Base-by-base conservation (phyloP, 2,329 filamentous ascomycete species). In the Cladosporium oxysporum region DNA sequence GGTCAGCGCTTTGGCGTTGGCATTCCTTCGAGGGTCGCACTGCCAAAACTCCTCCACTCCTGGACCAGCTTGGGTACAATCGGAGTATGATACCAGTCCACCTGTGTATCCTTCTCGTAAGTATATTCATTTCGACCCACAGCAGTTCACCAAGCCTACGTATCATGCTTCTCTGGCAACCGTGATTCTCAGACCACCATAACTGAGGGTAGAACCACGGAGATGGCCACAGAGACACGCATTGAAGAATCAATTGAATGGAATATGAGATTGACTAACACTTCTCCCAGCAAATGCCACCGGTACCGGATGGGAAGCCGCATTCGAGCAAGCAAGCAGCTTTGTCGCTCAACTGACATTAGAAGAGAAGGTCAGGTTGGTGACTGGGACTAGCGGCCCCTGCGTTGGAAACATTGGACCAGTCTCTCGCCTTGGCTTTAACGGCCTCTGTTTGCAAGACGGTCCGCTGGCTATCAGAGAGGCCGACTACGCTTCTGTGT, bases 391-490 rank as follows among this genome's bases (percentile, higher is more conserved):
- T 16, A 58, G 65, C 3, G 71, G 71, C 12, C 76, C 75, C 14
- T 80, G 78, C 64, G 75, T 89, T 21, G 91, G 91, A 37, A 91
- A 93, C 47, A 69, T 89, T 0, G 90, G 90, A 11, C 68, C 71
- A 3, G 66, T 76, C 21, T 60, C 66, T 16, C 66, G 74, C 14
- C 67, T 79, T 16, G 72, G 74, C 12, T 78, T 76, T 60, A 65
- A 68, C 14, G 71, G 71, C 28, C 73, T 80, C 11, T 80, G 78
- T 70, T 69, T 80, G 29, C 77, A 79, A 68, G 77, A 80, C 67
- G 77, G 78, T 0, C 79, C 79, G 7, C 70, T 79, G 11, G 79
- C 78, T 16, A 71, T 80, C 37, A 76, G 78, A 29, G 79, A 78
- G 59, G 71, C 78, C 16, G 70, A 72, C 33, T 76, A 75, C 35